Base-by-base conservation (phyloP, 208 protist species). In the Naegleria fowleri region DNA sequence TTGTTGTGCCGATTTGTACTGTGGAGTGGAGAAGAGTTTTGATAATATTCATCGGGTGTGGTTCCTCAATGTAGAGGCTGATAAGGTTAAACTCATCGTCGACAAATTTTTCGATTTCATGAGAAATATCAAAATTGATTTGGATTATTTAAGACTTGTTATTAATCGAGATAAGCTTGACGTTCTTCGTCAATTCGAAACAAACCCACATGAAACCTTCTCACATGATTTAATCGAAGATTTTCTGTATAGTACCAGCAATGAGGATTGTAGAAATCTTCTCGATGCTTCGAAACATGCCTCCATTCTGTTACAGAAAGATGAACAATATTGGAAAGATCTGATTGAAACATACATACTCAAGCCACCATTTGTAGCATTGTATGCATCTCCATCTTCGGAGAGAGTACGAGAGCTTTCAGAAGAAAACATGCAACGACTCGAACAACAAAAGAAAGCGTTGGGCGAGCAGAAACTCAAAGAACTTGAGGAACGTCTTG, bases 121-220 rank as follows among this genome's bases (percentile, higher is more conserved):
- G 16, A 55, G 90, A 29, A 43, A 92, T 39, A 41, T 93, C 6
- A 88, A 89, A 48, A 76, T 93, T 39, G 92, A 93, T 90, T 92
- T 93, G 91, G 52, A 92, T 19, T 15, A 91, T 3, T 92, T 93
- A 75, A 67, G 25, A 39, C 43, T 41, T 4, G 67, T 92, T 29
- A 92, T 93, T 9, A 58, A 93, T 36, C 52, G 86, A 33, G 22
- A 84, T 41, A 83, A 83, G 48, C 52, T 93, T 22, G 89, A 92
- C 38, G 41, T 91, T 39, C 43, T 93, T 15, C 87, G 83, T 76
- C 7, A 29, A 22, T 36, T 93, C 29, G 92, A 93, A 52, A 83
- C 59, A 9, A 22, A 83, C 22, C 92, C 92, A 15, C 90, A 92
- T 67, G 83, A 92, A 5, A 75, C 59, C n/a, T 76, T 92, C 33